Percentiles rank a stretch among this genome's conserved stretches.
Conservation (phyloP, 2,329 filamentous ascomycete genomes). For the Colletotrichum sidae region DNA sequence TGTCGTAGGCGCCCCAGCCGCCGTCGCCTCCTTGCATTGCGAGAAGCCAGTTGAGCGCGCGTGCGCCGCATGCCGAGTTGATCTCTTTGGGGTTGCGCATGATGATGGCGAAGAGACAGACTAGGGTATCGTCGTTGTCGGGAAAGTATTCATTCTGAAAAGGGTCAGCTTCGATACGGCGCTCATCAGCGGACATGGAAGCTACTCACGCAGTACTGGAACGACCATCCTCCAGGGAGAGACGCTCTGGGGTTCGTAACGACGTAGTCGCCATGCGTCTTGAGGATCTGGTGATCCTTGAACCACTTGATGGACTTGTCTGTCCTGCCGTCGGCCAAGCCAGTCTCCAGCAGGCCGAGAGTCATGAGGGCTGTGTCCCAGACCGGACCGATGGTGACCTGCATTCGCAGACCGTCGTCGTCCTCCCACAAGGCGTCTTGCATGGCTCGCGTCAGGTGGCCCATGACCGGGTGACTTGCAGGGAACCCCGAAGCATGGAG, state of each 20-base stretch:
- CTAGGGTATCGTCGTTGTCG: slow-evolving; percentile 22
- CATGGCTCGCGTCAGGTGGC: slow-evolving; percentile 9
- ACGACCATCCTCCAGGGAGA: slow-evolving; percentile 17
- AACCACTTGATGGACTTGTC: slow-evolving; percentile 20
- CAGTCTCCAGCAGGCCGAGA: slow-evolving; percentile 7
- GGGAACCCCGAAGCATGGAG: slow-evolving; percentile 15
- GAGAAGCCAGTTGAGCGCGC: slow-evolving; percentile 15
- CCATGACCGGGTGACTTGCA: slow-evolving; percentile 11
- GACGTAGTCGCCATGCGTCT: slow-evolving; percentile 19
- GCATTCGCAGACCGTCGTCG: slow-evolving; percentile 8
- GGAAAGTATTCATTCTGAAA: slow-evolving; percentile 21
- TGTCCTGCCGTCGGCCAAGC: slow-evolving; percentile 1
- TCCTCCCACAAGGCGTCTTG: slow-evolving; percentile 18
- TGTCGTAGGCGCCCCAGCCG: slow-evolving; percentile 26
- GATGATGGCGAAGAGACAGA: slow-evolving; percentile 16
- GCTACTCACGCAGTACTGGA: slow-evolving; percentile 15
- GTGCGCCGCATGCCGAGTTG: slow-evolving; percentile 1
- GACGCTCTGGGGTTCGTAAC: background rate
- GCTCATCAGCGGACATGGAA: background rate
- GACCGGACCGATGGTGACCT: slow-evolving; percentile 14
- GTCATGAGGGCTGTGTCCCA: slow-evolving; percentile 24
- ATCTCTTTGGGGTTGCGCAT: slow-evolving; percentile 21
- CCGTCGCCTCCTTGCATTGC: slow-evolving; percentile 20
- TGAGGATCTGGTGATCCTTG: slow-evolving; percentile 20
- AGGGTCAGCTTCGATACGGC: background rate